Evolutionary conservation across 208 protist genomes (phyloP).

Genomic region (Crithidia acanthocephali): DNA sequence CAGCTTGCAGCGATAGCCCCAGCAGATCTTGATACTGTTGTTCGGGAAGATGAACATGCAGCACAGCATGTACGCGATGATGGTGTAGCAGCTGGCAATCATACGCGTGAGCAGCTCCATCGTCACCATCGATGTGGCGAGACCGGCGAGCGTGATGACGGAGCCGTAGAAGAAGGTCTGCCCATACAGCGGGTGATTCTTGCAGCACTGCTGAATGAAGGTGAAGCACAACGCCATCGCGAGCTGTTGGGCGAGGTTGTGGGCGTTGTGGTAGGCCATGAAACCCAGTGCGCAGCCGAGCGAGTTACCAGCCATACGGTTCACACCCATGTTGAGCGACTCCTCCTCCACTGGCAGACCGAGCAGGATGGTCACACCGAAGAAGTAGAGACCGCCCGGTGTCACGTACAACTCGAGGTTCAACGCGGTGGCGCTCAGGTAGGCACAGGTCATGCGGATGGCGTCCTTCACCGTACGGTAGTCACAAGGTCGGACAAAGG

Average conservation of each 20-base stretch:
- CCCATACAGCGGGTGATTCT: constrained; percentile 42
- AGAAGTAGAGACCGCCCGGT: constrained; percentile 46
- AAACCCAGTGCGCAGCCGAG: constrained; percentile 44
- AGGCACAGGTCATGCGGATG: constrained; percentile 57
- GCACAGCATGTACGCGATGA: constrained; percentile 53
- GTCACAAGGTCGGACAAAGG: constrained; percentile 48
- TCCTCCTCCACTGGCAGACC: constrained; percentile 61
- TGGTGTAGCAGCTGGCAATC: constrained; percentile 43
- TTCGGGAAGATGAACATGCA: constrained; percentile 68
- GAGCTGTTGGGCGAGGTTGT: constrained; percentile 32
- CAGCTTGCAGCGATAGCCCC: constrained; percentile 44
- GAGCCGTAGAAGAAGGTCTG: constrained; percentile 47
- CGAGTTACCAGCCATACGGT: constrained; percentile 41
- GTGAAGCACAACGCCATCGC: constrained; percentile 30
- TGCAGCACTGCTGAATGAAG: constrained; percentile 36
- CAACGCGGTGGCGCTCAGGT: constrained; percentile 40
- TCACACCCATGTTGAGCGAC: constrained; percentile 42
- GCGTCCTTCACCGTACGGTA: constrained; percentile 59
- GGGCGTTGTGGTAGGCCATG: constrained; percentile 40
- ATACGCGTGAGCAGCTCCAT: constrained; percentile 45
- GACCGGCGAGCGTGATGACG: constrained; percentile 38
- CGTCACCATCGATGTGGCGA: constrained; percentile 34
- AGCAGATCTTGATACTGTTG: constrained; percentile 63
- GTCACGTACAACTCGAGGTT: constrained; percentile 49
- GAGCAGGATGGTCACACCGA: constrained; percentile 64